Evolutionary conservation across 352 stramenopile species (phyloP).

Genomic region (Phytophthora citricola): DNA sequence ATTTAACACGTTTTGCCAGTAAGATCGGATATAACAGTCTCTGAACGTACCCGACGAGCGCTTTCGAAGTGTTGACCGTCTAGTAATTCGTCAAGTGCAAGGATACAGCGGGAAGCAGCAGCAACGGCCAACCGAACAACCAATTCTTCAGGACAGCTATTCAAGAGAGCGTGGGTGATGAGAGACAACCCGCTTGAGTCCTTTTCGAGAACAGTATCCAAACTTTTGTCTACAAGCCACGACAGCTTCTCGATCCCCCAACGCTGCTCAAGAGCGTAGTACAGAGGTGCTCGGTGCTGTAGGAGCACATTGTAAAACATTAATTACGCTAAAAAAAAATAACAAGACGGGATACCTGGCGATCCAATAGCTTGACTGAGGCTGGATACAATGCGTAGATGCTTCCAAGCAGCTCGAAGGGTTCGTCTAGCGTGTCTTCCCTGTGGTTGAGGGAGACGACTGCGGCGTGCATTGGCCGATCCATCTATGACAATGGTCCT

Average conservation of each 20-base stretch:
- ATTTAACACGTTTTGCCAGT: not conserved
- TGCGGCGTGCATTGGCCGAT: conserved; percentile 54
- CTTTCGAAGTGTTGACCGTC: conserved; percentile 54
- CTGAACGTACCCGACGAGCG: conserved; percentile 49
- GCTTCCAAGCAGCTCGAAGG: conserved; percentile 47
- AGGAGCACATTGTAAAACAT: not conserved
- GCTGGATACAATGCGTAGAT: conserved; percentile 36
- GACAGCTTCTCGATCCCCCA: conserved; percentile 58
- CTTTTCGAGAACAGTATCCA: conserved; percentile 47
- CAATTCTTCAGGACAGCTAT: conserved; percentile 55
- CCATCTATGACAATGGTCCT: conserved; percentile 30
- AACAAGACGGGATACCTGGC: conserved; percentile 19
- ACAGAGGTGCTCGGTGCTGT: conserved; percentile 15
- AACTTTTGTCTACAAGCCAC: conserved; percentile 58
- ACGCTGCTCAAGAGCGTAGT: conserved; percentile 55
- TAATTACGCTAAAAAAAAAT: no score
- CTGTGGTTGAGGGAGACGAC: conserved; percentile 31
- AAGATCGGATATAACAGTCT: not conserved
- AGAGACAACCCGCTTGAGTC: conserved; percentile 53
- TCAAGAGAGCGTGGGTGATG: conserved; percentile 48
- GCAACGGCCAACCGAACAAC: conserved; percentile 66
- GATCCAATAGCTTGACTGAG: conserved; percentile 33
- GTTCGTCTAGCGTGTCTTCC: conserved; percentile 2
- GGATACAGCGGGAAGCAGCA: conserved; percentile 36
- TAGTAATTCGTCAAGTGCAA: conserved; percentile 35